Conservation (phyloP, 495 filamentous ascomycete genomes). For the Hypoxylon perforatum region DNA sequence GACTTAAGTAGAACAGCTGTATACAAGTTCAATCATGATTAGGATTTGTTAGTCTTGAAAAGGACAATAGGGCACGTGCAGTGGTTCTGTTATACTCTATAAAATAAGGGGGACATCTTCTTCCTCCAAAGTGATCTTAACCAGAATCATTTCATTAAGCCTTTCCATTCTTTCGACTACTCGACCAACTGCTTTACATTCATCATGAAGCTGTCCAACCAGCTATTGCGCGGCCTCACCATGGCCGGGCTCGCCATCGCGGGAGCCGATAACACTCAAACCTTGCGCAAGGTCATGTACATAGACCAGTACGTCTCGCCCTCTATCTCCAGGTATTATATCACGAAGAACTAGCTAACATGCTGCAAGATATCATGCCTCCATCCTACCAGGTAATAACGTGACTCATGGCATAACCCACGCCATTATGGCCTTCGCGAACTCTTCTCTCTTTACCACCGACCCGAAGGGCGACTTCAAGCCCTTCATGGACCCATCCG, state of each 20-base stretch:
- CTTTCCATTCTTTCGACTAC: background rate
- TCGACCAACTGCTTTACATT: slow-evolving; percentile 6
- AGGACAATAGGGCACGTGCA: background rate
- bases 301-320: slow-evolving; percentile 32
- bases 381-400: slow-evolving; percentile 36
- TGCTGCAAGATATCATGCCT: slow-evolving; percentile 34
- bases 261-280: background rate
- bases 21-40: slow-evolving; percentile 5
- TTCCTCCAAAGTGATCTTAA: slow-evolving; percentile 2
- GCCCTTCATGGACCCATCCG: slow-evolving; percentile 60
- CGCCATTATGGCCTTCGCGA: slow-evolving; percentile 68
- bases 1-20: slow-evolving; percentile 2
- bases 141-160: slow-evolving; percentile 6
- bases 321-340: too few species aligned
- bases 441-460: slow-evolving; percentile 61
- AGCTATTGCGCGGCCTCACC: slow-evolving; percentile 18
- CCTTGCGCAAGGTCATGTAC: slow-evolving; percentile 28
- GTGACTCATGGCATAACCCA: slow-evolving; percentile 57
- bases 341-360: slow-evolving; percentile 8
- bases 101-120: background rate
- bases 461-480: slow-evolving; percentile 54
- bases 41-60: slow-evolving; percentile 20
- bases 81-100: slow-evolving; percentile 5
- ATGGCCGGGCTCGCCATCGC: slow-evolving; percentile 49
- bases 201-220: slow-evolving; percentile 24